These are phyloP conservation scores for Pseudoneurospora amorphoporcata DNA, from an alignment of 495 filamentous ascomycete species.

Conservation along the genomic window DNA sequence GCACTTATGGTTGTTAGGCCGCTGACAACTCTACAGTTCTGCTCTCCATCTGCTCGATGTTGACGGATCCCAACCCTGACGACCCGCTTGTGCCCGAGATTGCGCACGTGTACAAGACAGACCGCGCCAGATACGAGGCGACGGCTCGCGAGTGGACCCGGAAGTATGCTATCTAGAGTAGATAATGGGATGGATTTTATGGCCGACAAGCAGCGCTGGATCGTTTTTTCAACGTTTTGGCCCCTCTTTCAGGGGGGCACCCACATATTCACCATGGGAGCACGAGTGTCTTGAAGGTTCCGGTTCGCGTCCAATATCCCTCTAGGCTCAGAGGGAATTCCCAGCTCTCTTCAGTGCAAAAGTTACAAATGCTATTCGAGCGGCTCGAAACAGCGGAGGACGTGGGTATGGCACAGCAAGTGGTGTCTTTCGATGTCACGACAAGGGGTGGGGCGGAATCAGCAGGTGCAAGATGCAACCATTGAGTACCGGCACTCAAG, in stretches of 20 bases:
- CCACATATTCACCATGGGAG: not conserved
- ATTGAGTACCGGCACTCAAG: not conserved
- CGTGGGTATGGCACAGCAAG: not conserved
- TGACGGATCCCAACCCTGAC: slow-evolving; percentile 98
- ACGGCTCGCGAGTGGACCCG: slow-evolving; percentile 97
- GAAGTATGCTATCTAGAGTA: slow-evolving; percentile 80
- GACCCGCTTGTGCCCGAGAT: slow-evolving; percentile 98
- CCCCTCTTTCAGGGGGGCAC: not conserved
- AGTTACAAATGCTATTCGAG: not conserved
- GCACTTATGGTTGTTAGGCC: not conserved
- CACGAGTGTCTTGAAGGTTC: not conserved
- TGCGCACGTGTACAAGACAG: slow-evolving; percentile 99
- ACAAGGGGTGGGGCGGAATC: not conserved
- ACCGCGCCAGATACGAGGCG: slow-evolving; percentile 86
- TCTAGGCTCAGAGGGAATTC: not conserved
- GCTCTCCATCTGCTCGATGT: slow-evolving; percentile 98
- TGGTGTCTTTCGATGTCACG: not conserved
- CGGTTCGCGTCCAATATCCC: not conserved
- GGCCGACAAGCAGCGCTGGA: slow-evolving; percentile 1
- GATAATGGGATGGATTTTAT: slow-evolving; percentile 1
- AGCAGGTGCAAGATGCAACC: not conserved
- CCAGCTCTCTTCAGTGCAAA: not conserved
- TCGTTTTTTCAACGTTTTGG: not conserved
- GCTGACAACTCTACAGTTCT: slow-evolving; percentile 49
- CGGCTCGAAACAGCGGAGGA: not conserved